Conservation (phyloP, 208 protist genomes). For the Leishmania guyanensis region DNA sequence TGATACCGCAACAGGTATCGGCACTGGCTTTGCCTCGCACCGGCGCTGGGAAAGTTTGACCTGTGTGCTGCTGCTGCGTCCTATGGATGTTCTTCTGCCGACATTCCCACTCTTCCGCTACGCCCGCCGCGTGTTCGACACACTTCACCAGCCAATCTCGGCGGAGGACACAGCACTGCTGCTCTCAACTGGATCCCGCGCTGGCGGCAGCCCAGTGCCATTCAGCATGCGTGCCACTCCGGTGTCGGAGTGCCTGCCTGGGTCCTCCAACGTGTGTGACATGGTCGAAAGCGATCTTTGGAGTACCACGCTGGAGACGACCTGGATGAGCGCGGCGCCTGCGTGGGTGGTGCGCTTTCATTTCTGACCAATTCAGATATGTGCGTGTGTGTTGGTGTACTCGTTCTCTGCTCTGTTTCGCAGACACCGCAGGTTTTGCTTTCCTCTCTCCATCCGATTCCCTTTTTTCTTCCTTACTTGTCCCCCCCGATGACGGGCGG, state of each 20-base stretch:
- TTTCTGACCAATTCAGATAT: conserved; percentile 22
- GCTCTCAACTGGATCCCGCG: conserved; percentile 22
- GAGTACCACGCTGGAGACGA: conserved; percentile 48
- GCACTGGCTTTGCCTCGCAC: neutral
- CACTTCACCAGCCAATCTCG: conserved; percentile 12
- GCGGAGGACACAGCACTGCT: conserved; percentile 25
- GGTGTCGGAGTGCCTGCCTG: conserved; percentile 1
- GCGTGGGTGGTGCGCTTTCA: conserved; percentile 63
- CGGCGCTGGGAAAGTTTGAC: conserved; percentile 57
- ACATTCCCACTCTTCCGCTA: conserved; percentile 67
- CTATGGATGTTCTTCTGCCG: conserved; percentile 24
- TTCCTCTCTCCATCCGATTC: neutral
- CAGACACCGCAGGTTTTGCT: neutral
- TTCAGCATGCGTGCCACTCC: conserved; percentile 15
- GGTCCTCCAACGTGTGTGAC: neutral
- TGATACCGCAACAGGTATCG: neutral
- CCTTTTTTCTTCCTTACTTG: neutral
- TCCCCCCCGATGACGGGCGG: neutral
- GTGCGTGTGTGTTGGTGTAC: neutral
- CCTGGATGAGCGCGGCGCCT: conserved; percentile 72
- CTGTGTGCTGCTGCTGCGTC: conserved; percentile 55
- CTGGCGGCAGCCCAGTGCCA: conserved; percentile 20
- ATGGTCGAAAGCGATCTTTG: conserved; percentile 30
- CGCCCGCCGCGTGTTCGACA: conserved; percentile 33
- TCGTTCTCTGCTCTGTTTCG: neutral